A percentile compares a stretch with the other conserved stretches of the same genome.
phyloP scores from a whole-genome alignment of 129 eudicot genomes.

The Flaveria bidentis region DNA sequence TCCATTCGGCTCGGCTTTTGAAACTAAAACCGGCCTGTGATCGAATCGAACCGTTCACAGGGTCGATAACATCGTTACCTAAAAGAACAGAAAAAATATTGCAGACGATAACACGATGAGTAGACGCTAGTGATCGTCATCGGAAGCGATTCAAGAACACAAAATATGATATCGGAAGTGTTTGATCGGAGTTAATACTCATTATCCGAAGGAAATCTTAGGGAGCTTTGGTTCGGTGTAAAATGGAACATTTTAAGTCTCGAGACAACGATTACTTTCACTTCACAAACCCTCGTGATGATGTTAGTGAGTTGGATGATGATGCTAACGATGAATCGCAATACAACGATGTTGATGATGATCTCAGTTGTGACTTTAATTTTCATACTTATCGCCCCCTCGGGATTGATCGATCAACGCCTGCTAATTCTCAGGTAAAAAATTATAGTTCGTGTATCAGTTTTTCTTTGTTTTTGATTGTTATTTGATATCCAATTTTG shows the following conservation, averaged over 20 bases:
- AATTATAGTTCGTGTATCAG: neutral
- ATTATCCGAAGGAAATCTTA: neutral
- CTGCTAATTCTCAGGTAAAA: conserved; percentile 25
- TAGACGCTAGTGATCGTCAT: neutral
- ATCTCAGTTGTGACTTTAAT: conserved; percentile 35
- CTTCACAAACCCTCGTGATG: conserved; percentile 43
- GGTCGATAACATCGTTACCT: neutral
- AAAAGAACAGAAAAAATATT: no score
- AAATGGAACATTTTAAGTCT: conserved; percentile 44
- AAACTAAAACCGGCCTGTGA: neutral
- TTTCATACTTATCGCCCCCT: conserved; percentile 26
- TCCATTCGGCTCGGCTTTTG: neutral
- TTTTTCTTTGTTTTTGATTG: neutral
- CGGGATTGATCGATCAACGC: conserved; percentile 1
- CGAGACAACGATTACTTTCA: conserved; percentile 37
- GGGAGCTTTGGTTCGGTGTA: neutral
- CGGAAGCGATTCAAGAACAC: neutral
- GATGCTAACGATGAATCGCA: conserved; percentile 25
- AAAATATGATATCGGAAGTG: conserved; percentile 1
- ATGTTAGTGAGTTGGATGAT: conserved; percentile 25
- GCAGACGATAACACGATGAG: neutral
- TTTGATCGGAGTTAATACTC: neutral
- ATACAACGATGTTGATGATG: conserved; percentile 26
- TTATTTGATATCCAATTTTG: neutral
- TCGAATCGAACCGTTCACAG: neutral